Base-by-base conservation (phyloP, 306 rosid genomes). In the Inga laurina region DNA sequence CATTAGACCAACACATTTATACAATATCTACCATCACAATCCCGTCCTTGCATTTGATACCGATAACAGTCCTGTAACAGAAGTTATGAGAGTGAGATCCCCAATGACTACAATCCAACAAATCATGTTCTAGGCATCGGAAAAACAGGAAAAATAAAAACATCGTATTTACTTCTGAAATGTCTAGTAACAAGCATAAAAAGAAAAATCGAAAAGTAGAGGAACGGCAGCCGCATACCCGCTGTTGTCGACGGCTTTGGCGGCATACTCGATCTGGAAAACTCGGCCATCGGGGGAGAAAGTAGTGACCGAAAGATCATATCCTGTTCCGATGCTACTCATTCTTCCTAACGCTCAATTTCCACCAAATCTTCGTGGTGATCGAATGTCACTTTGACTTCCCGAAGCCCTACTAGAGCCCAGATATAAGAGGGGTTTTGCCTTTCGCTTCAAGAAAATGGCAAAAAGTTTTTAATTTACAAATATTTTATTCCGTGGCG, bases 261-360 rank as follows among this genome's bases (percentile, higher is more conserved):
- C 93, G 6, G 99, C 99, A 30, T 96, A 96, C 52, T 96, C 99
- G 92, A 96, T 93, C 97, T 96, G 99, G 77, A 96, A 96, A 75
- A 96, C 97, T 21, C 99, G 98, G 65, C 99, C 99, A 46, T 96
- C 99, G 0, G 99, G 99, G 8, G 99, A 96, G 84, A 96, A 96
- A 39, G 99, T 96, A 22, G 99, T 96, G 90, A 96, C 99, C 0
- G 99, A 94, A 8, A 96, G 98, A 86, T 96, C 99, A 83, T 96
- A 96, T 18, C 99, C 99, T 0, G 99, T 96, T 75, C 99, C 99
- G 37, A 96, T 96, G 95, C 99, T 96, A 83, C 97, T 93, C 98
- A 95, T 87, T 54, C 41, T 86, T 68, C 39, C 27, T 3, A 34
- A 18, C 8, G 10, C 8, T 5, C 37, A 43, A 59, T 73, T 77